Conservation (phyloP, 768 basidiomycete species). For the Clathrus columnatus region DNA sequence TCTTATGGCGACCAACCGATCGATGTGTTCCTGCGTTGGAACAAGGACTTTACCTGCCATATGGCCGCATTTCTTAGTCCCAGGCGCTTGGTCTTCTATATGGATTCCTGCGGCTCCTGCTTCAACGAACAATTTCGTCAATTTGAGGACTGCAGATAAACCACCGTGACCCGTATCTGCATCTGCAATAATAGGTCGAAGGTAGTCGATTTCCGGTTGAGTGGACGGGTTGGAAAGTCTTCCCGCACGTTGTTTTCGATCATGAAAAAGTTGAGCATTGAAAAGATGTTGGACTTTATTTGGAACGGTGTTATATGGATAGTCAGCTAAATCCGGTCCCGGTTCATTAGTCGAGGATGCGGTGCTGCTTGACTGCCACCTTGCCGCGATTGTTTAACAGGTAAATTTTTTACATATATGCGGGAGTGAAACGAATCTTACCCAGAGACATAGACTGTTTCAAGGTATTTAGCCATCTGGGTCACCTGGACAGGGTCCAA, state of each 20-base stretch:
- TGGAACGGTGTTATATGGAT: slow-evolving; percentile 97
- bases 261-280: slow-evolving; percentile 97
- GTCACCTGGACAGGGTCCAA: slow-evolving; percentile 97
- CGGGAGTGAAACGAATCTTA: not conserved
- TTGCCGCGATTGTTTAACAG: not conserved
- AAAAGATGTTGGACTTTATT: slow-evolving; percentile 98
- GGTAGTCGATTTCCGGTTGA: slow-evolving; percentile 72
- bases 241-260: slow-evolving; percentile 87
- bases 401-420: not conserved
- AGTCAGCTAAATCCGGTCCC: slow-evolving; percentile 98
- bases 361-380: slow-evolving; percentile 86
- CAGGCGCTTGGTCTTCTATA: slow-evolving; percentile 95
- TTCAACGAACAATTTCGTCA: slow-evolving; percentile 98
- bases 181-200: slow-evolving; percentile 92
- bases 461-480: slow-evolving; percentile 98
- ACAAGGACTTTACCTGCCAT: slow-evolving; percentile 97
- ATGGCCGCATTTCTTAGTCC: slow-evolving; percentile 93
- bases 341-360: slow-evolving; percentile 93
- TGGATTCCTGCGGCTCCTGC: slow-evolving; percentile 97
- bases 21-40: slow-evolving; percentile 95
- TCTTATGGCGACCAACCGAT: slow-evolving; percentile 93
- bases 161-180: slow-evolving; percentile 98
- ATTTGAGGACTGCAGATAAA: slow-evolving; percentile 96
- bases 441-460: slow-evolving; percentile 97
- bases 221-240: slow-evolving; percentile 70